Percentiles rank a stretch among this genome's conserved stretches.
These are phyloP conservation scores for Pezicula neosporulosa DNA, from an alignment of 2,329 filamentous ascomycete species.

Conservation along the genomic window DNA sequence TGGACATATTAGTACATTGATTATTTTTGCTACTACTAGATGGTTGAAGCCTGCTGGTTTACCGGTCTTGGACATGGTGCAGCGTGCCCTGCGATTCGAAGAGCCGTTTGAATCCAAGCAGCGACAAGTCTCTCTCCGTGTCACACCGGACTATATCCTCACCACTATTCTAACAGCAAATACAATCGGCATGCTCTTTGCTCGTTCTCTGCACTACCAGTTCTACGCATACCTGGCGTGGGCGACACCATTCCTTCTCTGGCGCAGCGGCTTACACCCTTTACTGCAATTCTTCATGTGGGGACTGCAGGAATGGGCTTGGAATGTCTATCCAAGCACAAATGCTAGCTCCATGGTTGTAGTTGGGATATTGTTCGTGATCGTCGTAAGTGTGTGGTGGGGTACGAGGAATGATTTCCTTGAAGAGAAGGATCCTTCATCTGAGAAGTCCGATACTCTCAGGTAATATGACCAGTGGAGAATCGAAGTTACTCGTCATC, in stretches of 20 bases:
- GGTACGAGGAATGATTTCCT: conserved; percentile 31
- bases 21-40: conserved; percentile 50
- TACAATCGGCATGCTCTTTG: conserved; percentile 66
- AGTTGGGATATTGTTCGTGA: conserved; percentile 65
- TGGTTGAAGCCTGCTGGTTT: conserved; percentile 59
- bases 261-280: conserved; percentile 60
- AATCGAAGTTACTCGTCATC: conserved; percentile 48
- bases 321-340: conserved; percentile 73
- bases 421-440: conserved; percentile 8
- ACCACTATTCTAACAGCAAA: conserved; percentile 60
- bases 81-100: conserved; percentile 22
- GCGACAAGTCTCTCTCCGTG: conserved; percentile 41
- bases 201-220: conserved; percentile 70
- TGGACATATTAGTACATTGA: conserved; percentile 51
- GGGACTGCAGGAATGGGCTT: conserved; percentile 67
- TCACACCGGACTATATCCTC: conserved; percentile 59
- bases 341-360: conserved; percentile 60
- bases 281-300: conserved; percentile 55
- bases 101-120: conserved; percentile 36
- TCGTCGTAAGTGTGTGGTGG: conserved; percentile 44
- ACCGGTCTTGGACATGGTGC: conserved; percentile 41
- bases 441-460: conserved; percentile 8
- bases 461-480: conserved; percentile 1
- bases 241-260: conserved; percentile 68
- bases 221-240: conserved; percentile 74